Evolutionary conservation across 179 eudicot genomes (phyloP).

Genomic region (Drosera spatulata): DNA sequence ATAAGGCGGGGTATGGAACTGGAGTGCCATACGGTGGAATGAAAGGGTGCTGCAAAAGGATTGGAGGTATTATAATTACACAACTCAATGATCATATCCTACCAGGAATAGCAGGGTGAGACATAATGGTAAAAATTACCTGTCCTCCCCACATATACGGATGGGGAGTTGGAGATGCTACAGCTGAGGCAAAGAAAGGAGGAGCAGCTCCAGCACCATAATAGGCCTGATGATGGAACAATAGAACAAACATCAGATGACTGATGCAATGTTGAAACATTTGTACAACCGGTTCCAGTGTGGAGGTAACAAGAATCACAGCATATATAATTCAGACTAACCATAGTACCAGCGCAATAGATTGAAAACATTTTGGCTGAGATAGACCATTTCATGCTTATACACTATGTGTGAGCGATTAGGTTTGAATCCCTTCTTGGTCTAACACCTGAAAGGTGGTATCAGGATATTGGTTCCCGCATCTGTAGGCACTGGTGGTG

Average conservation of each 20-base stretch:
- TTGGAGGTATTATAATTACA: background rate
- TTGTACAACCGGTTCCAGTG: no score
- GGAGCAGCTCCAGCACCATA: conserved; percentile 69
- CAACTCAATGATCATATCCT: background rate
- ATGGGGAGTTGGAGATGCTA: conserved; percentile 74
- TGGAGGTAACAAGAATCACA: no score
- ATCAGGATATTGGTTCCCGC: no score
- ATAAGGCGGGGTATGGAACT: conserved; percentile 76
- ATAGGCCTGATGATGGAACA: conserved; percentile 50
- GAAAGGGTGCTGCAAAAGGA: conserved; percentile 56
- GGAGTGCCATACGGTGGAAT: conserved; percentile 89
- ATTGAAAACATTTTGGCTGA: no score
- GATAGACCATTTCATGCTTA: no score
- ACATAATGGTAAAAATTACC: conserved; percentile 25
- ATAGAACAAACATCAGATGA: background rate
- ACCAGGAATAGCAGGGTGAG: background rate
- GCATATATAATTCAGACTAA: no score
- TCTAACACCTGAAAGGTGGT: no score
- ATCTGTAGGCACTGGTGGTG: no score
- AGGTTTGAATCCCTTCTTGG: no score
- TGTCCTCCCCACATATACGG: conserved; percentile 86
- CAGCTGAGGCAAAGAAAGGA: conserved; percentile 73
- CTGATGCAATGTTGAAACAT: no score
- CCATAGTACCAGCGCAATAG: no score
- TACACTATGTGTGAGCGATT: no score